phyloP scores from a whole-genome alignment of 768 basidiomycete species.

The Pleurotus giganteus region DNA sequence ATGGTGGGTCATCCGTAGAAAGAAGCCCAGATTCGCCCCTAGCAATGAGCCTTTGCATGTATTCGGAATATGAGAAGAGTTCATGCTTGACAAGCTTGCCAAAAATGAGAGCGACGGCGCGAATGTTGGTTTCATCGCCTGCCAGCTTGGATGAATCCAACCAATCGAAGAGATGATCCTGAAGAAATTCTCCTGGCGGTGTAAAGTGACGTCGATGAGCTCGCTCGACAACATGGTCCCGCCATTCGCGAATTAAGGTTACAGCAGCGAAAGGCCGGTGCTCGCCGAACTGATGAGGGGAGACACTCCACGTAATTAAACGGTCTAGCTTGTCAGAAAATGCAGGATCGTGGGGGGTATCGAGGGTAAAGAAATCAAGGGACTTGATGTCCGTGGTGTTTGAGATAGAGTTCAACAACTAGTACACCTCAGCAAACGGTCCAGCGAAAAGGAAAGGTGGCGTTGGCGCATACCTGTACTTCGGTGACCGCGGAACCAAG shows the following conservation, averaged over 20 bases:
- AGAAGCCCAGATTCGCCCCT: slow-evolving; percentile 64
- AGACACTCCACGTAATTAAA: slow-evolving; percentile 79
- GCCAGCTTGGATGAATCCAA: slow-evolving; percentile 66
- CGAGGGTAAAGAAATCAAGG: slow-evolving; percentile 57
- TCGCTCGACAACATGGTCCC: slow-evolving; percentile 57
- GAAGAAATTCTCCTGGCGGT: slow-evolving; percentile 61
- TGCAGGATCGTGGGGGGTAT: slow-evolving; percentile 32
- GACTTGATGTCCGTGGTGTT: slow-evolving; percentile 57
- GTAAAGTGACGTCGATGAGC: slow-evolving; percentile 61
- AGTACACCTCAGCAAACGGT: slow-evolving; percentile 10
- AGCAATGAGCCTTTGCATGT: slow-evolving; percentile 80
- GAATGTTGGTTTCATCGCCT: slow-evolving; percentile 51
- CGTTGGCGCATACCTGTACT: slow-evolving; percentile 43
- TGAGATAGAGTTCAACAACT: slow-evolving; percentile 80
- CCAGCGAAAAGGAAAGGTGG: not conserved
- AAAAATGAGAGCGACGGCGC: slow-evolving; percentile 63
- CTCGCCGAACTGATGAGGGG: slow-evolving; percentile 78
- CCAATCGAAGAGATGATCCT: slow-evolving; percentile 82
- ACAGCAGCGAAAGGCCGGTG: slow-evolving; percentile 76
- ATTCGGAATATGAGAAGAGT: slow-evolving; percentile 71
- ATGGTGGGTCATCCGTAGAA: slow-evolving; percentile 38
- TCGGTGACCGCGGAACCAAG: slow-evolving; percentile 60
- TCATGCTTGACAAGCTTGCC: slow-evolving; percentile 70
- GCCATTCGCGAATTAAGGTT: slow-evolving; percentile 64
- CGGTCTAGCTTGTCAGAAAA: slow-evolving; percentile 73